phyloP scores from a whole-genome alignment of 1,284 basidiomycete species.

The Phenoliferia sp. region DNA sequence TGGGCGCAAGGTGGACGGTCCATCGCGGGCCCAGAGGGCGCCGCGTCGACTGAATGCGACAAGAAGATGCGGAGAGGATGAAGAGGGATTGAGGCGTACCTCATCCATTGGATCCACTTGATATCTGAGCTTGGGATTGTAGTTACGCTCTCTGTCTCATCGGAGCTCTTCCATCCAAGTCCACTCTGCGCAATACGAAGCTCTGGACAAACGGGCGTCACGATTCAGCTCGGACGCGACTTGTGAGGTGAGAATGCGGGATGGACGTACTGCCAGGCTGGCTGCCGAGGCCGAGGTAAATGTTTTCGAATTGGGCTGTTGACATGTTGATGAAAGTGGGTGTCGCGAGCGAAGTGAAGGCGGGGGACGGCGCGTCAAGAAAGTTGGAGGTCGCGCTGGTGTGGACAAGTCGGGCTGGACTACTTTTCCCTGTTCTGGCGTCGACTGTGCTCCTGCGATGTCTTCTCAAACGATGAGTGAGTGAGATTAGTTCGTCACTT shows the following conservation, averaged over 20 bases:
- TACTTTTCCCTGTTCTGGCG: no score
- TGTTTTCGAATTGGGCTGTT: conserved; percentile 67
- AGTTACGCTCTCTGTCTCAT: conserved; percentile 51
- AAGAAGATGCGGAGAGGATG: background rate
- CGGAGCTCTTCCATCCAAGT: conserved; percentile 81
- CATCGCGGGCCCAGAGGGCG: background rate
- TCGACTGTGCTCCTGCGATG: no score
- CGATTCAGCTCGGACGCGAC: conserved; percentile 8
- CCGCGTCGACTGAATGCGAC: background rate
- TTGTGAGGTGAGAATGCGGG: background rate
- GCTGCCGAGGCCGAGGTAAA: conserved; percentile 68
- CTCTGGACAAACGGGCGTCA: conserved; percentile 51
- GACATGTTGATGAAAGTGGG: background rate
- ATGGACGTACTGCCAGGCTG: conserved; percentile 70
- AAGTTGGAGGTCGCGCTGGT: no score
- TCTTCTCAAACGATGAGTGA: no score
- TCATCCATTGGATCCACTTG: conserved; percentile 81
- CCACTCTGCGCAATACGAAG: conserved; percentile 81
- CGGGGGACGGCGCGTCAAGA: no score
- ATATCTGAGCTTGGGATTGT: conserved; percentile 70
- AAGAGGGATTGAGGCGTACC: conserved; percentile 41
- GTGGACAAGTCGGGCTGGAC: no score
- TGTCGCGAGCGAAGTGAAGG: no score
- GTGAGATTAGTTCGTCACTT: no score
- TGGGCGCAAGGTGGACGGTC: background rate